Evolutionary conservation across 208 protist genomes (phyloP), one percentile per base, ranked within the genome.

Genomic region (Tetramitus jugosus): DNA sequence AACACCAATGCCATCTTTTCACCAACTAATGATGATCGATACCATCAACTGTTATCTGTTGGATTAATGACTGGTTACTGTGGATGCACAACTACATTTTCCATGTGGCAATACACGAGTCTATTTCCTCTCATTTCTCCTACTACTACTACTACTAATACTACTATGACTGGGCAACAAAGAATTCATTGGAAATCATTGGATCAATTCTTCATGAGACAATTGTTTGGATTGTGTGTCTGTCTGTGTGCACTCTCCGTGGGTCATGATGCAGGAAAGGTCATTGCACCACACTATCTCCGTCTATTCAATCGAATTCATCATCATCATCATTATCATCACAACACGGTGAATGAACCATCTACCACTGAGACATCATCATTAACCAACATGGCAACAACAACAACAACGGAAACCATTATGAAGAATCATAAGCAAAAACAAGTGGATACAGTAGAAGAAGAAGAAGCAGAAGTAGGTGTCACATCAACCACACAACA

Each of bases 61-160:
- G 60, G 60, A 42, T 1, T 65, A 65, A 4, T 23, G 6, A 33
- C 35, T 65, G 60, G 60, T 4, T 4, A 29, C 2, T 65, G 60
- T 65, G 60, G 60, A 33, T 39, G 60, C 29, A 65, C 26, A 40
- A 65, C 60, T 10, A 65, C 60, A 42, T 65, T 65, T 40, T 39
- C n/a, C 13, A 42, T 6, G 14, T 65, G 60, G 60, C 60, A 65
- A 40, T 37, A 29, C 2, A 3, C 33, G 2, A 8, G 31, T n/a
- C 3, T 39, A 40, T 29, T 39, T 39, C 2, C 29, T 65, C 40
- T 65, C 33, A 37, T 65, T 56, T 20, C 10, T 56, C 14, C 14
- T 56, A 10, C 10, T 26, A 20, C 20, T 56, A 20, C 14, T 20
- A 56, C 49, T 10, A n/a, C n/a, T n/a, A n/a, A n/a, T n/a, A n/a